Evolutionary conservation across 1,284 basidiomycete genomes (phyloP), one percentile per base, ranked within the genome.

Genomic region (Abortiporus biennis): DNA sequence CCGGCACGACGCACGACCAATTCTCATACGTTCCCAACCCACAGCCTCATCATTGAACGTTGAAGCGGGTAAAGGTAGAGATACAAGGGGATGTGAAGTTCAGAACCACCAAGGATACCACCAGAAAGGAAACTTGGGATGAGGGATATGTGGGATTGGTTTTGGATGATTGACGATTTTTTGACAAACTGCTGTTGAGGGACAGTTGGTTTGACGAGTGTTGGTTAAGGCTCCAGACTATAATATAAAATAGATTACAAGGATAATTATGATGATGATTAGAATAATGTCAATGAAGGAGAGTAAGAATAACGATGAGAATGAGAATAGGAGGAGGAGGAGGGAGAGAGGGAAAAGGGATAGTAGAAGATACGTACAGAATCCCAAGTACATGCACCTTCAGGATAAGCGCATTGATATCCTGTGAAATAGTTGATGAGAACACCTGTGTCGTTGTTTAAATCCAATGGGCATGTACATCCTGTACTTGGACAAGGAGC

Each of bases 311-410:
- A n/a, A n/a, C n/a, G n/a, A n/a, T n/a, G n/a, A n/a, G n/a, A n/a
- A n/a, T n/a, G n/a, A n/a, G n/a, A n/a, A n/a, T n/a, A n/a, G n/a
- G n/a, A n/a, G n/a, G n/a, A n/a, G n/a, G n/a, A n/a, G n/a, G n/a
- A n/a, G n/a, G n/a, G n/a, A n/a, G n/a, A n/a, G n/a, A n/a, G n/a
- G n/a, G n/a, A n/a, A n/a, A n/a, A n/a, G n/a, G n/a, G n/a, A n/a
- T n/a, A n/a, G n/a, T n/a, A 27, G 16, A 11, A 35, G 16, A n/a
- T 3, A 50, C 54, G 25, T 38, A 56, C 54, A 21, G 43, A 46
- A 46, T 56, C 53, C 51, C 53, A 56, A 16, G 53, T 56, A 45
- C 54, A 56, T 9, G 53, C 51, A 25, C 53, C 54, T 25, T 41
- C 42, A 19, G 45, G 38, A 45, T 53, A 56, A 27, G 54, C 54